Evolutionary conservation across 2,329 filamentous ascomycete genomes (phyloP).

Genomic region (Sclerotinia spermophila): DNA sequence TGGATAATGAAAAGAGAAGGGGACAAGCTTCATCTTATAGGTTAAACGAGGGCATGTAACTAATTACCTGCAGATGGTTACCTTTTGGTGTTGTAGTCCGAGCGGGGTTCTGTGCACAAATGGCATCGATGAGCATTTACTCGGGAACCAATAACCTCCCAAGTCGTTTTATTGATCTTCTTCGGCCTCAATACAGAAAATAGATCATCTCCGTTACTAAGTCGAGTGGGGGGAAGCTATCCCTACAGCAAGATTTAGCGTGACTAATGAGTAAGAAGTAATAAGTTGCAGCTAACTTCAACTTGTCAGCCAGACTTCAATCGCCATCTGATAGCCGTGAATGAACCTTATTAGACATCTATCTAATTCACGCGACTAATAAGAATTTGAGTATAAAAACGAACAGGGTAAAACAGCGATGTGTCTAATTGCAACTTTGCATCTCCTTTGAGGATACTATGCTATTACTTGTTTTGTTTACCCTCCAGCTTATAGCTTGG

Average conservation of each 20-base stretch:
- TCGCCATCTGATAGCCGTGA: neutral
- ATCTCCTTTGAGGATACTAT: neutral
- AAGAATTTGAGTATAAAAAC: neutral
- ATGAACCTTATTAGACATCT: neutral
- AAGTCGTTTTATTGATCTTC: neutral
- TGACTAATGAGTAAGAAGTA: neutral
- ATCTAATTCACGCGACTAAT: neutral
- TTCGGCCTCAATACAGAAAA: neutral
- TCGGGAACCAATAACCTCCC: conserved; percentile 11
- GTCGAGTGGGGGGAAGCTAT: neutral
- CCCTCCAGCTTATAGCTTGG: neutral
- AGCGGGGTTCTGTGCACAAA: conserved; percentile 10
- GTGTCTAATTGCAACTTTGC: neutral
- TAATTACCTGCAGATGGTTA: neutral
- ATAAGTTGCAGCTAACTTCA: neutral
- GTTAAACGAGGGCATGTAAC: neutral
- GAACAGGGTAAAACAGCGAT: neutral
- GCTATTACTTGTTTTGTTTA: neutral
- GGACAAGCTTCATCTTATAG: conserved; percentile 10
- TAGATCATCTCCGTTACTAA: neutral
- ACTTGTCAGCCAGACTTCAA: neutral
- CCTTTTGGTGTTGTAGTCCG: neutral
- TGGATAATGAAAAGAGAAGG: neutral
- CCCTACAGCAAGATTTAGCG: neutral
- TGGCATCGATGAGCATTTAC: conserved; percentile 1